These are phyloP conservation scores for Citrus cavaleriei DNA, from an alignment of 345 rosid species.

Conservation along the genomic window DNA sequence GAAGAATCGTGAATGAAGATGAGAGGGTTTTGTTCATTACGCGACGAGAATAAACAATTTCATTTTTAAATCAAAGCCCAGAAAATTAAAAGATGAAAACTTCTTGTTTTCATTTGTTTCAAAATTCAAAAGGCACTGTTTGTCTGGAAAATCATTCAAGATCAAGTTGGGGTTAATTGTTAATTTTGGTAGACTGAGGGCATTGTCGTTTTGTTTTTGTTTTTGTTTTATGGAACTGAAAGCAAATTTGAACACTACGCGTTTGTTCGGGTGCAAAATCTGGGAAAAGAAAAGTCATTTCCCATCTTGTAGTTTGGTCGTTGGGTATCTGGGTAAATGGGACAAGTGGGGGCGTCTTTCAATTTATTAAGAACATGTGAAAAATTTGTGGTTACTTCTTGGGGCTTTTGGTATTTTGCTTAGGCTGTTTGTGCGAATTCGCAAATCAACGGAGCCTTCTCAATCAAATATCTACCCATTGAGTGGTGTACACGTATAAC, in stretches of 20 bases:
- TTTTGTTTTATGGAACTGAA: neutral
- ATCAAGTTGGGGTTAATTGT: neutral
- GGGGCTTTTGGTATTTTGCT: too few relatives aligned
- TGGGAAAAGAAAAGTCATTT: neutral
- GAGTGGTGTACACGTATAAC: too few relatives aligned
- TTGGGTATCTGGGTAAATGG: neutral
- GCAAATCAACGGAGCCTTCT: too few relatives aligned
- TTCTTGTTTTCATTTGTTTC: neutral
- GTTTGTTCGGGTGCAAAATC: neutral
- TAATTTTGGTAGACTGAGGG: neutral
- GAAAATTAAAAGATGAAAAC: neutral
- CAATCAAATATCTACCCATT: too few relatives aligned
- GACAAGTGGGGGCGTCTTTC: neutral
- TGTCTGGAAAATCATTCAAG: neutral
- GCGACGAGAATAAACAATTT: neutral
- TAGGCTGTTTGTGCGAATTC: too few relatives aligned
- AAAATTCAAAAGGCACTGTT: neutral
- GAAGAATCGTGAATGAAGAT: neutral
- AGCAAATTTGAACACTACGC: neutral
- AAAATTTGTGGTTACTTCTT: neutral
- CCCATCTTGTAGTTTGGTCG: neutral
- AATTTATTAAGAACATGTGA: conserved; percentile 2
- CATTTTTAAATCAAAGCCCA: neutral
- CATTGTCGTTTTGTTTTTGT: conserved; percentile 4
- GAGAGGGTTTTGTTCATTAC: conserved; percentile 8